phyloP scores from a whole-genome alignment of 441 rosid genomes.

The Adansonia grandidieri region DNA sequence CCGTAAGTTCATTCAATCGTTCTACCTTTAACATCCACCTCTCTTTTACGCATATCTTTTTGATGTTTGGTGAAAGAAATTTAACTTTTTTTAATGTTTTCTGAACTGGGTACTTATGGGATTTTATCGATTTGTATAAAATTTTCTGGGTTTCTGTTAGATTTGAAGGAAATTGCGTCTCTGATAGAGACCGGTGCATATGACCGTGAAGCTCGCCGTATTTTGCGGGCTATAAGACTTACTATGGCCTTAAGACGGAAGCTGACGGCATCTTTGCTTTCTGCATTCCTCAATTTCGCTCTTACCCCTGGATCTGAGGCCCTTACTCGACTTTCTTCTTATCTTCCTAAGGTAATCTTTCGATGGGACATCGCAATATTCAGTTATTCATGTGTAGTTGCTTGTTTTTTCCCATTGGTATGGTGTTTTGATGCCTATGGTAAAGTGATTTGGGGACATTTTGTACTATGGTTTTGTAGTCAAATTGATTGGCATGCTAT shows the following conservation, averaged over 20 bases:
- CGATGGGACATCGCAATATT: neutral
- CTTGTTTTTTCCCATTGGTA: neutral
- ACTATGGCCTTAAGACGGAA: constrained; percentile 59
- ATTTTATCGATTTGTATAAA: neutral
- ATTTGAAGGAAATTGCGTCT: constrained; percentile 78
- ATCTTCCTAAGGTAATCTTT: constrained; percentile 57
- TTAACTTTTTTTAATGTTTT: neutral
- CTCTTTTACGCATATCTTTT: neutral
- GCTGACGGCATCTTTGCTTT: constrained; percentile 49
- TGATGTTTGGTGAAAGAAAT: neutral
- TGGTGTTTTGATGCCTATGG: neutral
- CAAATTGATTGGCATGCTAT: neutral
- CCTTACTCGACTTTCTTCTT: constrained; percentile 42
- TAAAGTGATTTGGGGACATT: neutral
- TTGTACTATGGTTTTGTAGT: neutral
- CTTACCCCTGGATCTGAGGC: constrained; percentile 63
- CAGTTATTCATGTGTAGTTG: neutral
- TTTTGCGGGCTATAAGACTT: constrained; percentile 62
- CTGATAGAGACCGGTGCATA: constrained; percentile 66
- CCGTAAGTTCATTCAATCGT: constrained; percentile 33
- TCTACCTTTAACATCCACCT: neutral
- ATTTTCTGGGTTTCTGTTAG: constrained; percentile 32
- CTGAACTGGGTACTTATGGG: neutral
- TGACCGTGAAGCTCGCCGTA: constrained; percentile 64
- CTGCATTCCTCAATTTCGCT: constrained; percentile 51